Percentiles rank a stretch among this genome's conserved stretches.
Evolutionary conservation across 305 asterid genomes (phyloP).

Genomic region (Plantago lanceolata): DNA sequence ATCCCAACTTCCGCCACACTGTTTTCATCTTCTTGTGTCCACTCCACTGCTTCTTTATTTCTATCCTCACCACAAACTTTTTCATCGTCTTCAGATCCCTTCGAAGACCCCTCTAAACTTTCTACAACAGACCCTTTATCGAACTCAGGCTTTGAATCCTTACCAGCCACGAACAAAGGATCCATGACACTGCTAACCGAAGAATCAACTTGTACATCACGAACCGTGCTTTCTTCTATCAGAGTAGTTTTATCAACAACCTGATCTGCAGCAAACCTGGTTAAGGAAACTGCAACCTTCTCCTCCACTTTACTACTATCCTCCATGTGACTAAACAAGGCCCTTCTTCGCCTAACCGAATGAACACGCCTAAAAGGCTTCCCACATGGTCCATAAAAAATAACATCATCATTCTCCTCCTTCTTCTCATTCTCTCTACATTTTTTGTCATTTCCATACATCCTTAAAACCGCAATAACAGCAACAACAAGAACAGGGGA

Average conservation of each 20-base stretch:
- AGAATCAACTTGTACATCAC: slow-evolving; percentile 41
- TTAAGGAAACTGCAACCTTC: slow-evolving; percentile 31
- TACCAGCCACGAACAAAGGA: slow-evolving; percentile 18
- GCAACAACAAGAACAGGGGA: slow-evolving; percentile 31
- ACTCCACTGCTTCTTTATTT: slow-evolving; percentile 33
- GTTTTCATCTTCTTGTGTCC: slow-evolving; percentile 43
- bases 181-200: slow-evolving; percentile 15
- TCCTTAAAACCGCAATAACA: slow-evolving; percentile 25
- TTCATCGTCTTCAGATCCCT: slow-evolving; percentile 32
- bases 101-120: slow-evolving; percentile 32
- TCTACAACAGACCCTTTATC: slow-evolving; percentile 11
- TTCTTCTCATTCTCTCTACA: slow-evolving; percentile 17
- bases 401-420: slow-evolving; percentile 17
- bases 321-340: slow-evolving; percentile 32
- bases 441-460: slow-evolving; percentile 23
- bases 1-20: slow-evolving; percentile 52
- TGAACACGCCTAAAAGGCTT: slow-evolving; percentile 43
- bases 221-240: slow-evolving; percentile 43
- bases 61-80: slow-evolving; percentile 23
- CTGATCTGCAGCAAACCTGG: slow-evolving; percentile 17
- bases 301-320: slow-evolving; percentile 34
- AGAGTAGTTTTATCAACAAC: slow-evolving; percentile 35
- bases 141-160: slow-evolving; percentile 11
- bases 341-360: slow-evolving; percentile 60
- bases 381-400: no score